These are phyloP conservation scores for Colletotrichum tamarilloi DNA, from an alignment of 2,329 filamentous ascomycete species.

Conservation along the genomic window DNA sequence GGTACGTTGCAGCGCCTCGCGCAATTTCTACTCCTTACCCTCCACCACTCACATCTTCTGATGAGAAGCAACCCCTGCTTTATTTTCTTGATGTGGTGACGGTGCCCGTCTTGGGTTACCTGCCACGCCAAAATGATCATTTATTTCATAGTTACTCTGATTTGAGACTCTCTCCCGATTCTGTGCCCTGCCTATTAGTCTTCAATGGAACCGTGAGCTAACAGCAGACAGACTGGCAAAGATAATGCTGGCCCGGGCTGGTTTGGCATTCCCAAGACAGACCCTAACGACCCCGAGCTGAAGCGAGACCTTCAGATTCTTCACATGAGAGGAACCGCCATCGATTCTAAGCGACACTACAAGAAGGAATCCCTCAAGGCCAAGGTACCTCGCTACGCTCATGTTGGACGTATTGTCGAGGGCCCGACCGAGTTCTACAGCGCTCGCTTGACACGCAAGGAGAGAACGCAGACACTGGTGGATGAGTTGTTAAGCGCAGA, in stretches of 20 bases:
- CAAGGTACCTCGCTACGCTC: conserved; percentile 82
- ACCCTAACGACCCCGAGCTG: conserved; percentile 83
- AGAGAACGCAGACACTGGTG: conserved; percentile 86
- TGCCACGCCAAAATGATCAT: conserved; percentile 68
- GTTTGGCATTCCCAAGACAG: conserved; percentile 89
- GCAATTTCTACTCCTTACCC: neutral
- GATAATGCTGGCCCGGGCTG: conserved; percentile 81
- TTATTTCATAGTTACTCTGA: conserved; percentile 82
- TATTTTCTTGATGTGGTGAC: conserved; percentile 40
- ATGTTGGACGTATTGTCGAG: conserved; percentile 88
- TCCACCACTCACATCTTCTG: conserved; percentile 40
- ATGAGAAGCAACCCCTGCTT: conserved; percentile 53
- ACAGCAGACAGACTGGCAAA: conserved; percentile 35
- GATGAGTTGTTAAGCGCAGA: conserved; percentile 83
- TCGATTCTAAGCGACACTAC: conserved; percentile 91
- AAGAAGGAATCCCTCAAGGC: conserved; percentile 84
- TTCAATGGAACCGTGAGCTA: neutral
- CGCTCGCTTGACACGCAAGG: conserved; percentile 83
- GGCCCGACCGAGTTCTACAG: conserved; percentile 90
- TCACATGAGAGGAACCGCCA: conserved; percentile 81
- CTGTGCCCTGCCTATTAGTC: neutral
- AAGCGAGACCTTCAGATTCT: conserved; percentile 91
- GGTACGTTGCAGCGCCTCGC: conserved; percentile 7
- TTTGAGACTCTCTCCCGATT: conserved; percentile 30
- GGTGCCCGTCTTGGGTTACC: conserved; percentile 54